Evolutionary conservation across 768 basidiomycete species (phyloP), one percentile per base, ranked within the genome.

Genomic region (Austroboletus eburneus): DNA sequence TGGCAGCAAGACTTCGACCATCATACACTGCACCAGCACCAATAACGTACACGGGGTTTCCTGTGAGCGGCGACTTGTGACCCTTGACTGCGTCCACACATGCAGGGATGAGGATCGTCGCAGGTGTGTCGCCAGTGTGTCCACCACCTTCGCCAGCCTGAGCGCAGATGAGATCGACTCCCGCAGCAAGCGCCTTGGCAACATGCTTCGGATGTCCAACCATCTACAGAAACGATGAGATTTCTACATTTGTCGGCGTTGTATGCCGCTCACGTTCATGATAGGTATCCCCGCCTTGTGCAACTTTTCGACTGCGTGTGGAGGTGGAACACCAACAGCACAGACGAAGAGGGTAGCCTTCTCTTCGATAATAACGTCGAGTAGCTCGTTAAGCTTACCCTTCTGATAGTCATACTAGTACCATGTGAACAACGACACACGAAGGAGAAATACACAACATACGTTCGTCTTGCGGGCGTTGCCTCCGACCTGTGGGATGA

Each of bases 171-270:
- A 97, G 72, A 59, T 97, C 93, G 25, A 90, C 87, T 29, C 93
- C 94, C 29, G 75, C 84, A 3, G 77, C 87, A 25, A 95, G 77
- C 8, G 89, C 89, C 64, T 87, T 89, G 39, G 71, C 52, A 37
- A 87, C 87, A 63, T 92, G 89, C 62, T 92, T 95, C 12, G 92
- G 91, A 61, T 92, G 89, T n/a, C 93, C 93, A 48, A 95, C 85
- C 89, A 91, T 92, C 75, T 79, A 50, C 27, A 44, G 30, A 1
- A 10, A 8, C 21, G 32, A 24, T 37, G 37, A 38, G 23, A 27
- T 40, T 30, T 25, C 17, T 22, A 10, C 12, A 13, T 14, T 35
- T 16, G 16, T 17, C n/a, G 27, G 45, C 17, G 17, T 36, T 25
- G 4, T 17, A 32, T 3, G 24, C 14, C 32, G 59, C 74, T 57